A percentile compares a stretch with the other conserved stretches of the same genome.
Conservation (phyloP, 306 rosid species). For the Vigna hirtella region DNA sequence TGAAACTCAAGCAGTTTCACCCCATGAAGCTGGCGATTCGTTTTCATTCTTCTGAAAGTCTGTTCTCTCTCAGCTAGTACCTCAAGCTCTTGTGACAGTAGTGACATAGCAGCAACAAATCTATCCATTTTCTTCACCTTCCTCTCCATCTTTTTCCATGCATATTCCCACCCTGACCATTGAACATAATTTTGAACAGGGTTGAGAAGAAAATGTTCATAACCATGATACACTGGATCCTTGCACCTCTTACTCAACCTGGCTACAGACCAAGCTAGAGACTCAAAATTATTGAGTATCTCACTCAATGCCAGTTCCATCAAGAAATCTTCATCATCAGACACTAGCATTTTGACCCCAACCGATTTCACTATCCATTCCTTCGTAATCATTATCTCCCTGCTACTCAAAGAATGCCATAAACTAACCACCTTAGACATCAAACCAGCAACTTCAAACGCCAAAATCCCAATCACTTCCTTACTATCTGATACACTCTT, state of each 20-base stretch:
- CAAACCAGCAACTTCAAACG: slow-evolving; percentile 75
- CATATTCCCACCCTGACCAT: slow-evolving; percentile 79
- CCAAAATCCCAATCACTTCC: slow-evolving; percentile 70
- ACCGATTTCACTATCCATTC: slow-evolving; percentile 57
- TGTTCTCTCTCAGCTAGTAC: slow-evolving; percentile 69
- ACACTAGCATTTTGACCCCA: slow-evolving; percentile 71
- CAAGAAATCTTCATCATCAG: slow-evolving; percentile 62
- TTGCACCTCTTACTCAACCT: slow-evolving; percentile 73
- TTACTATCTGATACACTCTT: slow-evolving; percentile 55
- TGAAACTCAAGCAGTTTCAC: slow-evolving; percentile 58
- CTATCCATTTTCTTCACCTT: slow-evolving; percentile 88
- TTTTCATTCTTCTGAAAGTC: slow-evolving; percentile 61
- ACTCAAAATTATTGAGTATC: slow-evolving; percentile 60
- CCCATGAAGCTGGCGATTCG: slow-evolving; percentile 33
- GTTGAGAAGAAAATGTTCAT: slow-evolving; percentile 60
- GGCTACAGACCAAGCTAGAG: slow-evolving; percentile 62
- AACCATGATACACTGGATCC: slow-evolving; percentile 65
- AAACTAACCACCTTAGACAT: slow-evolving; percentile 74
- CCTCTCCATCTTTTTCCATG: slow-evolving; percentile 83
- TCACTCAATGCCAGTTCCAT: slow-evolving; percentile 77
- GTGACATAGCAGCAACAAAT: slow-evolving; percentile 61
- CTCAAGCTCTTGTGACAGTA: slow-evolving; percentile 64
- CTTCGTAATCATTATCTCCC: slow-evolving; percentile 56
- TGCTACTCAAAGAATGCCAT: slow-evolving; percentile 73
- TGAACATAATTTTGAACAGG: slow-evolving; percentile 55